Conservation (phyloP, 257 asterid genomes). For the Paraleonurus japonicus region DNA sequence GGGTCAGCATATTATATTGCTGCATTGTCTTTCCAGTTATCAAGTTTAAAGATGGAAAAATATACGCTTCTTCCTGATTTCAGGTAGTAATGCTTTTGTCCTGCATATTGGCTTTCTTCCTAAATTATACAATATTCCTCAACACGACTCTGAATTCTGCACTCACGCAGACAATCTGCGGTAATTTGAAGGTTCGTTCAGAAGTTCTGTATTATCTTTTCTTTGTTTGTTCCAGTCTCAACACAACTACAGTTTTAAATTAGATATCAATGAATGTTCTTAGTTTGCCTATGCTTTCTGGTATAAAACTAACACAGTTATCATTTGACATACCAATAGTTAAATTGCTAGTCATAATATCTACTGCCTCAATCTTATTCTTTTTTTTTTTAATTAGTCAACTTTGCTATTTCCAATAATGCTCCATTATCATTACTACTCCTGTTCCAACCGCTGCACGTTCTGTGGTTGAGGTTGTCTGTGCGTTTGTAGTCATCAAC, state of each 20-base stretch:
- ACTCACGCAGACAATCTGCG: constrained; percentile 91
- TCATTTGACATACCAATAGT: neutral
- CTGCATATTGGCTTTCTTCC: constrained; percentile 80
- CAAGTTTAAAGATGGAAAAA: neutral
- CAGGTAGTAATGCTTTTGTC: constrained; percentile 77
- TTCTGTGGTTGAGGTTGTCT: constrained; percentile 7
- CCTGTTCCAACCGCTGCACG: neutral
- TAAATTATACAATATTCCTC: constrained; percentile 77
- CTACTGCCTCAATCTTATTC: neutral
- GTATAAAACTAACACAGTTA: neutral
- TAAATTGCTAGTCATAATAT: neutral
- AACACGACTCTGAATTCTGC: constrained; percentile 95
- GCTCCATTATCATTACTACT: neutral
- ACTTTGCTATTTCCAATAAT: neutral
- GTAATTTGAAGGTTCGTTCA: constrained; percentile 82
- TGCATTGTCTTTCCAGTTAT: neutral
- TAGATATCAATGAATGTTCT: neutral
- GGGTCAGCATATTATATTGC: neutral
- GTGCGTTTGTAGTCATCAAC: neutral
- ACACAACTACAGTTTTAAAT: neutral
- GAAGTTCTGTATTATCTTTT: neutral
- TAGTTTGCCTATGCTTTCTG: neutral
- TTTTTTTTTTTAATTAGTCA: neutral
- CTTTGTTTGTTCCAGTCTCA: neutral
- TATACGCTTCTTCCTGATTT: constrained; percentile 20